These are phyloP conservation scores for Eucalyptus albens DNA, from an alignment of 345 rosid genomes.

Conservation along the genomic window DNA sequence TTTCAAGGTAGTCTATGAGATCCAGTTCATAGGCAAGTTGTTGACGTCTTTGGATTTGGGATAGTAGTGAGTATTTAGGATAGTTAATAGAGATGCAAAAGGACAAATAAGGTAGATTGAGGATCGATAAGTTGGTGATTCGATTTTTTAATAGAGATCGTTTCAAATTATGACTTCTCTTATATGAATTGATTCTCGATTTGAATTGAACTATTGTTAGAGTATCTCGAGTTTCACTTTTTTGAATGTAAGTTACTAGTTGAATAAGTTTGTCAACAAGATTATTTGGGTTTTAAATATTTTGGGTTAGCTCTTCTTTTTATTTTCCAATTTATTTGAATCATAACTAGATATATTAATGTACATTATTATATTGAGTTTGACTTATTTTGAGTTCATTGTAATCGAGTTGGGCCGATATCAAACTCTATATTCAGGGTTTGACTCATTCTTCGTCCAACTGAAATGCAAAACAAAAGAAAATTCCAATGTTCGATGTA, in stretches of 20 bases:
- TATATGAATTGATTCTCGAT: not conserved
- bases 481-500: not conserved
- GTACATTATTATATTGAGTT: not conserved
- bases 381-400: not conserved
- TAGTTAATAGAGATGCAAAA: not conserved
- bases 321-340: rapidly evolving
- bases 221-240: not conserved
- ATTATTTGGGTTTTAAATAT: rapidly evolving
- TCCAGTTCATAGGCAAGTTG: not conserved
- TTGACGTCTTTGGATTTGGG: not conserved
- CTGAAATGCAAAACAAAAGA: not conserved
- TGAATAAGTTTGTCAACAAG: not conserved
- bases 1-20: not conserved
- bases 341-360: not conserved
- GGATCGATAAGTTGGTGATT: not conserved
- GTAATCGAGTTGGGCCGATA: rapidly evolving
- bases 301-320: rapidly evolving
- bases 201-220: not conserved
- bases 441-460: not conserved
- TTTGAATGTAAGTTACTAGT: not conserved
- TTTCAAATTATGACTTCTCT: not conserved
- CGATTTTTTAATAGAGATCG: not conserved
- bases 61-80: not conserved
- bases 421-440: not conserved
- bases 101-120: not conserved